A percentile compares a stretch with the other conserved stretches of the same genome.
phyloP scores from a whole-genome alignment of 1,139 yeast species.

The Blastobotrys elegans region DNA sequence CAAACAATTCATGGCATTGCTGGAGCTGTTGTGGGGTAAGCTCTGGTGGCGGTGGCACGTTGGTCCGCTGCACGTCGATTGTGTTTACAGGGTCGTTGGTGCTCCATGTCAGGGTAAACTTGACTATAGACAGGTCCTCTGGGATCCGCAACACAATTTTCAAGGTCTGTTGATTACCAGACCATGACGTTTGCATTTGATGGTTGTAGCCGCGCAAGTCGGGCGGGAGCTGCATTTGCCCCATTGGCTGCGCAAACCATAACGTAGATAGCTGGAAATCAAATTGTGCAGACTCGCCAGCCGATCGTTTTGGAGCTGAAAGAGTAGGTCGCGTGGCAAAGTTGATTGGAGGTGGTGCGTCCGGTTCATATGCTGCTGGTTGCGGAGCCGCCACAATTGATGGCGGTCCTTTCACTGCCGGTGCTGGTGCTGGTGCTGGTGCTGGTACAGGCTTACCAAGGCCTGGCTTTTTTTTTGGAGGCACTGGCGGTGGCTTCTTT shows the following conservation, averaged over 20 bases:
- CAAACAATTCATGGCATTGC: constrained; percentile 32
- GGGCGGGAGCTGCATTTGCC: constrained; percentile 25
- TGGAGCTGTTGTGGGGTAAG: constrained; percentile 41
- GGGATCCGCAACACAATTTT: constrained; percentile 37
- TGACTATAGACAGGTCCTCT: constrained; percentile 48
- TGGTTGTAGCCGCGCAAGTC: constrained; percentile 25
- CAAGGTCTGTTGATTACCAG: constrained; percentile 21
- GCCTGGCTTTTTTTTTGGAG: constrained; percentile 25
- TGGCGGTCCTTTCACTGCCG: too few relatives aligned
- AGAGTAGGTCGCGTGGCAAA: constrained; percentile 11
- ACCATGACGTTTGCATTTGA: constrained; percentile 16
- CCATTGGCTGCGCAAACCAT: constrained; percentile 27
- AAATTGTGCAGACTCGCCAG: constrained; percentile 16
- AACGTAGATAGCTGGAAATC: constrained; percentile 26
- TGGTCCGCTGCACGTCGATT: constrained; percentile 36
- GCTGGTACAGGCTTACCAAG: background rate
- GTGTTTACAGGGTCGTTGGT: constrained; percentile 28
- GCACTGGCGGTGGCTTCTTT: constrained; percentile 32
- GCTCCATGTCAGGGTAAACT: constrained; percentile 47
- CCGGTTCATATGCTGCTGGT: background rate
- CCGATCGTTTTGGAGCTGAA: background rate
- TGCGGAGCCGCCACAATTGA: constrained; percentile 1
- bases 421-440: background rate
- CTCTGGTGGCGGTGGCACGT: constrained; percentile 48
- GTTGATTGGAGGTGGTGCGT: constrained; percentile 9